phyloP scores from a whole-genome alignment of 2,329 filamentous ascomycete genomes.

The Didymella lethalis region DNA sequence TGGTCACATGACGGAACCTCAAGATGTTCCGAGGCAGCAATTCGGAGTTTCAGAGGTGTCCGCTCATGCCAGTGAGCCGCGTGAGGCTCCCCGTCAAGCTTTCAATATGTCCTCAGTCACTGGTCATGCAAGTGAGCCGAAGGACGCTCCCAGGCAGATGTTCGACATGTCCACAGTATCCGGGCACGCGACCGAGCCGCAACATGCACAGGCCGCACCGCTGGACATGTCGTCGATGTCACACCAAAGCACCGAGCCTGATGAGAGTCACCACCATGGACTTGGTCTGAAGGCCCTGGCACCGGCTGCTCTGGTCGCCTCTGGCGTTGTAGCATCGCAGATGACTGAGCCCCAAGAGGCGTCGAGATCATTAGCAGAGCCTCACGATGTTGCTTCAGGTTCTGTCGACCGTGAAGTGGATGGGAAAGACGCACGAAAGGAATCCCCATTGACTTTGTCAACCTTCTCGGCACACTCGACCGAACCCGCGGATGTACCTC shows the following conservation, averaged over 20 bases:
- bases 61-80: constrained; percentile 32
- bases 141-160: constrained; percentile 23
- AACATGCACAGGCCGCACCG: constrained; percentile 17
- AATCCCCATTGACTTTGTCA: constrained; percentile 37
- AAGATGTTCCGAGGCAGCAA: constrained; percentile 30
- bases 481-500: constrained; percentile 33
- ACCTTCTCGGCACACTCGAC: constrained; percentile 38
- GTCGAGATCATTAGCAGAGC: constrained; percentile 2
- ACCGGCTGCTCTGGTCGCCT: constrained; percentile 36
- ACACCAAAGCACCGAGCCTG: constrained; percentile 41
- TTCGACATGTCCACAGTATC: constrained; percentile 36
- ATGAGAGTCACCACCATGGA: constrained; percentile 23
- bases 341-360: constrained; percentile 32
- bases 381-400: not conserved
- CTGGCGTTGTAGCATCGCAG: constrained; percentile 39
- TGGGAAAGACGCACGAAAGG: constrained; percentile 1
- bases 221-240: constrained; percentile 35
- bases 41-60: constrained; percentile 37
- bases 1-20: constrained; percentile 38
- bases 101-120: constrained; percentile 25
- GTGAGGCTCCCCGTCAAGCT: constrained; percentile 19
- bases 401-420: not conserved
- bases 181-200: constrained; percentile 39
- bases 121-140: constrained; percentile 28
- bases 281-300: constrained; percentile 26